A percentile compares a stretch with the other conserved stretches of the same genome.
Conservation (phyloP, 495 filamentous ascomycete genomes). For the Podospora pseudopauciseta region DNA sequence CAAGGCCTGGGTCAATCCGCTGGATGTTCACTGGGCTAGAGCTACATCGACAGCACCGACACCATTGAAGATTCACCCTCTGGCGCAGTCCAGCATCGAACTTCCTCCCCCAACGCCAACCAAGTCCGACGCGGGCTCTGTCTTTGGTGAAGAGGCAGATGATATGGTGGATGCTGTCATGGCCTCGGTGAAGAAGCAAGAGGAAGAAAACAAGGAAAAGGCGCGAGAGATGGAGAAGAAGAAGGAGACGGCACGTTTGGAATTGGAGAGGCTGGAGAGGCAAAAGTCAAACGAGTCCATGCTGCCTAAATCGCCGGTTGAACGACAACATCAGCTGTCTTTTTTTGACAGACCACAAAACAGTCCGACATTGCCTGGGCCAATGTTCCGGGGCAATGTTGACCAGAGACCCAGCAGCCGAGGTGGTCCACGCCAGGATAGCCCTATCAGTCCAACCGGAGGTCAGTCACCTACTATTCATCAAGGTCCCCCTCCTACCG, state of each 20-base stretch:
- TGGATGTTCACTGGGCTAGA: conserved; percentile 39
- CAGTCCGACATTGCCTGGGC: conserved; percentile 9
- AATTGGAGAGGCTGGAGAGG: conserved; percentile 26
- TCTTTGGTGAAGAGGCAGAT: conserved; percentile 33
- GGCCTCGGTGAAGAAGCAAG: conserved; percentile 32
- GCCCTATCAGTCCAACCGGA: neutral
- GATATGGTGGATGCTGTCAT: conserved; percentile 32
- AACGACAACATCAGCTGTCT: conserved; percentile 2
- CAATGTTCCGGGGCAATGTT: conserved; percentile 27
- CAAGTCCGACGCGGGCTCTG: conserved; percentile 24
- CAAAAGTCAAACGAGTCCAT: conserved; percentile 26
- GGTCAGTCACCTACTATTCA: conserved; percentile 10
- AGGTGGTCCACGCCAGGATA: conserved; percentile 7
- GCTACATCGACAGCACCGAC: conserved; percentile 18
- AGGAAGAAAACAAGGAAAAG: conserved; percentile 24
- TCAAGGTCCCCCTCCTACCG: conserved; percentile 30
- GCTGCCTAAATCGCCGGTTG: conserved; percentile 5
- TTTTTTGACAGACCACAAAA: neutral
- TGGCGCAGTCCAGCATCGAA: conserved; percentile 29
- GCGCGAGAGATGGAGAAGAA: conserved; percentile 21
- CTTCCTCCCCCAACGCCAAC: conserved; percentile 21
- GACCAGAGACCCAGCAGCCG: conserved; percentile 27
- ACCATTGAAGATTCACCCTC: conserved; percentile 34
- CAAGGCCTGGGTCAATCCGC: conserved; percentile 38
- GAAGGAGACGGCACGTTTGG: conserved; percentile 22